Conservation (phyloP, 2,329 filamentous ascomycete genomes). For the Colletotrichum zoysiae region DNA sequence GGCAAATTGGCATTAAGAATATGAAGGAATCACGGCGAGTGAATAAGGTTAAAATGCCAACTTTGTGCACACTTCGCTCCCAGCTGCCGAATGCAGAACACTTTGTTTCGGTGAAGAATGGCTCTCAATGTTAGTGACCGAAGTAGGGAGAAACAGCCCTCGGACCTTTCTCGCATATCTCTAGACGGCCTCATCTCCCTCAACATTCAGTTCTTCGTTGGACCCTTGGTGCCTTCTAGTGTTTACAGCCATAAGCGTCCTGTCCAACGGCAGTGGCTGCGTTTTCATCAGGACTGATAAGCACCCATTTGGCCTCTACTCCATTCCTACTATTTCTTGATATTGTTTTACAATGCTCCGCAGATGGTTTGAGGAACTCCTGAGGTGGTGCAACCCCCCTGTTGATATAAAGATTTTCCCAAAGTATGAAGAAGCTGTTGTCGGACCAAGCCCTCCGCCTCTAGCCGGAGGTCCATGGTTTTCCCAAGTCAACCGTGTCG, state of each 20-base stretch:
- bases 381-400: not conserved
- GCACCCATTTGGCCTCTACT: not conserved
- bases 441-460: not conserved
- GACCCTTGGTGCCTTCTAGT: too few species aligned
- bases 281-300: not conserved
- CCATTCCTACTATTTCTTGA: not conserved
- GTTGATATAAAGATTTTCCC: not conserved
- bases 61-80: not conserved
- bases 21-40: not conserved
- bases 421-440: too few species aligned
- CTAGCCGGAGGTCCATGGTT: not conserved
- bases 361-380: not conserved
- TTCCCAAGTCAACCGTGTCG: not conserved
- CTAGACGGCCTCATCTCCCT: not conserved
- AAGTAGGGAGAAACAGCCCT: not conserved
- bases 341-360: not conserved
- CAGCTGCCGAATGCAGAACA: not conserved
- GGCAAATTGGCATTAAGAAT: not conserved
- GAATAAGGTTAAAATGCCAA: not conserved
- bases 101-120: not conserved
- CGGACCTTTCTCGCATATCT: not conserved
- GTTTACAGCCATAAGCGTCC: not conserved
- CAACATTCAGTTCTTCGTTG: not conserved
- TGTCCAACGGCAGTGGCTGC: not conserved
- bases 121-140: not conserved